Evolutionary conservation across 441 rosid species (phyloP).

Genomic region (Codiaeum variegatum): DNA sequence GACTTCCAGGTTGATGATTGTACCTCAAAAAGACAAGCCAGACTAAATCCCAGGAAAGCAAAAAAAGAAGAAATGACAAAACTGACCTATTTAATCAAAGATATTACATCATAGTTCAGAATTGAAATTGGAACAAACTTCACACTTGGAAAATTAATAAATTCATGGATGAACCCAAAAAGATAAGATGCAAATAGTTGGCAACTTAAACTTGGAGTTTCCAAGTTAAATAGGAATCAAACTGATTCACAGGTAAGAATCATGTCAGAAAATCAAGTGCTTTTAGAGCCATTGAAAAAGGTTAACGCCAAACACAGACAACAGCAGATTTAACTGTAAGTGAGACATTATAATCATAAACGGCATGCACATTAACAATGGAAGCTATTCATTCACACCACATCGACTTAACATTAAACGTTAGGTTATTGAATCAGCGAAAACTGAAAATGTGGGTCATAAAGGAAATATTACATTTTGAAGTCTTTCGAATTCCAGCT

Average conservation of each 20-base stretch:
- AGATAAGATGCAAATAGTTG: not conserved
- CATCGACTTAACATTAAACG: not conserved
- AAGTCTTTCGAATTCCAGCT: slow-evolving; percentile 90
- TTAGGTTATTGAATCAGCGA: not conserved
- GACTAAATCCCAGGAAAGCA: not conserved
- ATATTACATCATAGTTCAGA: not conserved
- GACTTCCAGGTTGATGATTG: not conserved
- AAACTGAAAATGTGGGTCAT: not conserved
- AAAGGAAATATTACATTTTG: slow-evolving; percentile 59
- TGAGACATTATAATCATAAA: slow-evolving; percentile 2
- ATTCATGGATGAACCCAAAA: not conserved
- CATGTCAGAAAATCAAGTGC: slow-evolving; percentile 11
- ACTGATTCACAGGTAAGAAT: not conserved
- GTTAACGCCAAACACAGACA: not conserved
- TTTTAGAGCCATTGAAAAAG: slow-evolving; percentile 4
- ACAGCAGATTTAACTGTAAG: not conserved
- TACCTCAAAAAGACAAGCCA: not conserved
- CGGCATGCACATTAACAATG: not conserved
- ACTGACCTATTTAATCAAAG: not conserved
- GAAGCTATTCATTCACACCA: slow-evolving; percentile 10
- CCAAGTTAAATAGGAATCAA: not conserved
- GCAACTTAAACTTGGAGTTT: not conserved
- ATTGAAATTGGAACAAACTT: not conserved
- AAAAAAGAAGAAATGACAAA: not conserved
- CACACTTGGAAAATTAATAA: not conserved